Evolutionary conservation across 2,329 filamentous ascomycete genomes (phyloP).

Genomic region (Cladophialophora immunda): DNA sequence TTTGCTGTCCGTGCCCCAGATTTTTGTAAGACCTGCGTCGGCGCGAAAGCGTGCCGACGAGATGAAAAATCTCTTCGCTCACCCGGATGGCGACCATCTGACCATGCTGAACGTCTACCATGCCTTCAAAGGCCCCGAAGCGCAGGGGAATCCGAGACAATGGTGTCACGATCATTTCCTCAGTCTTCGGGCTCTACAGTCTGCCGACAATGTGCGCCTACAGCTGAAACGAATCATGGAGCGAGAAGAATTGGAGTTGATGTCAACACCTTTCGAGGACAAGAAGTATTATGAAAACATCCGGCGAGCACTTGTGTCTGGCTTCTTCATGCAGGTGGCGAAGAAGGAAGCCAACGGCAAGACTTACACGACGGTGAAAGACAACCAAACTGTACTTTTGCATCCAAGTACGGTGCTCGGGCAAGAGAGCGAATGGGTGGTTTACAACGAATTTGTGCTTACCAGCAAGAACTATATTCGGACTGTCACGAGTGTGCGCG

Average conservation of each 20-base stretch:
- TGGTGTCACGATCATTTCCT: conserved; percentile 99
- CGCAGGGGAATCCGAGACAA: conserved; percentile 77
- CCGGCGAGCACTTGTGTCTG: conserved; percentile 85
- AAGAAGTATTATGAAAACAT: conserved; percentile 99
- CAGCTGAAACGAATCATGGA: conserved; percentile 98
- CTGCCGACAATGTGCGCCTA: conserved; percentile 90
- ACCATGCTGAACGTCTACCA: conserved; percentile 98
- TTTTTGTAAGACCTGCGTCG: conserved; percentile 87
- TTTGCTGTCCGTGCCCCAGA: conserved; percentile 90
- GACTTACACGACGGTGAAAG: conserved; percentile 94
- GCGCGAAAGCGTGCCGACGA: conserved; percentile 92
- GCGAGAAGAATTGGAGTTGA: conserved; percentile 81
- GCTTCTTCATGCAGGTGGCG: conserved; percentile 99
- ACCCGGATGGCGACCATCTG: conserved; percentile 92
- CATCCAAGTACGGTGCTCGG: conserved; percentile 92
- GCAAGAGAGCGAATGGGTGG: conserved; percentile 92
- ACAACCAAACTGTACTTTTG: conserved; percentile 90
- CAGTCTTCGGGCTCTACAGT: conserved; percentile 84
- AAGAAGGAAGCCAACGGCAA: conserved; percentile 91
- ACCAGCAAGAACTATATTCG: conserved; percentile 98
- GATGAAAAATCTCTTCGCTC: conserved; percentile 94
- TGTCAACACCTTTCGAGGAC: conserved; percentile 90
- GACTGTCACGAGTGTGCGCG: conserved; percentile 88
- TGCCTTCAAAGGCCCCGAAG: conserved; percentile 82
- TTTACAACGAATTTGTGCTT: conserved; percentile 98